A percentile compares a stretch with the other conserved stretches of the same genome.
These are phyloP conservation scores for Aspergillus udagawae DNA, from an alignment of 2,329 filamentous ascomycete species.

Conservation along the genomic window DNA sequence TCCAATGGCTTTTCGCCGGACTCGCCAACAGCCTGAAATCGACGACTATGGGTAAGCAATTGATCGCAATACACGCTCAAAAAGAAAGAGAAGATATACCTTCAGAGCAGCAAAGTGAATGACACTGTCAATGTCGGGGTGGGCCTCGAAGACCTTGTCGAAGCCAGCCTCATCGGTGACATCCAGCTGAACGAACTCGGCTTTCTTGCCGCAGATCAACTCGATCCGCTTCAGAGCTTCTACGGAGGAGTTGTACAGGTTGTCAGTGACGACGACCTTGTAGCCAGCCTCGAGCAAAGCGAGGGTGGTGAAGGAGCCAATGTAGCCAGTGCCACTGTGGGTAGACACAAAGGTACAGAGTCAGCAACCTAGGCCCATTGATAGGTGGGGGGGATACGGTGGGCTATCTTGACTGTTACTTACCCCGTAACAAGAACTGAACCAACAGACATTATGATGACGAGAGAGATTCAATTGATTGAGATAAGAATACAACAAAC, in stretches of 20 bases:
- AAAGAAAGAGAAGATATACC: constrained; percentile 46
- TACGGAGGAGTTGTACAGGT: constrained; percentile 91
- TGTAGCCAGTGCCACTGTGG: constrained; percentile 91
- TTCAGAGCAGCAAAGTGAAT: constrained; percentile 99
- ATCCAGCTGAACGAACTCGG: constrained; percentile 79
- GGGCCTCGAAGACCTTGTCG: constrained; percentile 80
- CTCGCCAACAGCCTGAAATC: constrained; percentile 79
- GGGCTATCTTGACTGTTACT: constrained; percentile 32
- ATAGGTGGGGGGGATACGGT: constrained; percentile 7
- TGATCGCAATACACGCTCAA: neutral
- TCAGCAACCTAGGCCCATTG: constrained; percentile 17
- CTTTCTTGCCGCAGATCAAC: constrained; percentile 83
- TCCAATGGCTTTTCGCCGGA: constrained; percentile 90
- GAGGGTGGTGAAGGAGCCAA: constrained; percentile 93
- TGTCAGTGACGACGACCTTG: constrained; percentile 95
- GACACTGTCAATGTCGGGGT: constrained; percentile 93
- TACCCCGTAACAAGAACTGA: constrained; percentile 93
- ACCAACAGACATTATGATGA: constrained; percentile 65
- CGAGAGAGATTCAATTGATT: neutral
- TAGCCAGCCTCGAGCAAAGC: constrained; percentile 91
- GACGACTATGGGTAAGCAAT: constrained; percentile 8
- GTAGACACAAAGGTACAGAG: constrained; percentile 11
- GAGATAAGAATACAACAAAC: neutral
- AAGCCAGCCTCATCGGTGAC: constrained; percentile 80
- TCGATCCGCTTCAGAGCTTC: constrained; percentile 94